A percentile compares a stretch with the other conserved stretches of the same genome.
These are phyloP conservation scores for Berberis vulgaris DNA, from an alignment of 164 flowering plant species.

Conservation along the genomic window DNA sequence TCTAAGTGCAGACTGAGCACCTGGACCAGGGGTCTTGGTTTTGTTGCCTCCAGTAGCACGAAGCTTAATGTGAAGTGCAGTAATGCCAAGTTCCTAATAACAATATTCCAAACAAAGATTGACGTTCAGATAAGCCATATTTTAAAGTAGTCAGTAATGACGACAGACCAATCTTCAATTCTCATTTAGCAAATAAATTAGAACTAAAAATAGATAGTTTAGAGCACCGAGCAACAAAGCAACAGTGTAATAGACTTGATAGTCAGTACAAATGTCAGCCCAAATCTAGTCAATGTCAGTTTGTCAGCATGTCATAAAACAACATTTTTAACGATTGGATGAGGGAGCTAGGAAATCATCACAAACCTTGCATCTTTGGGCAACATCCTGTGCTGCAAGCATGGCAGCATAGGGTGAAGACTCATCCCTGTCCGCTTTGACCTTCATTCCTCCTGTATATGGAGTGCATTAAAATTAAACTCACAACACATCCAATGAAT, in stretches of 20 bases:
- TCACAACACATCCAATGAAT: background rate
- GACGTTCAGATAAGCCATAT: no score
- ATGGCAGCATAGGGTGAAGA: slow-evolving; percentile 91
- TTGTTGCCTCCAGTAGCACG: slow-evolving; percentile 92
- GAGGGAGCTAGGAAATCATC: no score
- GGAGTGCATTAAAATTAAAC: background rate
- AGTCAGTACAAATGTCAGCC: no score
- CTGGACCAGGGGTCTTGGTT: slow-evolving; percentile 91
- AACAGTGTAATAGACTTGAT: no score
- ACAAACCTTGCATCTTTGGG: slow-evolving; percentile 72
- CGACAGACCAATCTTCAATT: no score
- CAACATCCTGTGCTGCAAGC: slow-evolving; percentile 93
- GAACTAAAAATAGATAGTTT: no score
- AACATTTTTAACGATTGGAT: no score
- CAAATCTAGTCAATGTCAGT: no score
- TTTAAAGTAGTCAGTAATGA: no score
- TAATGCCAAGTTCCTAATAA: slow-evolving; percentile 67
- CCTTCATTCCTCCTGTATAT: slow-evolving; percentile 81
- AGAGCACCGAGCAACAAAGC: no score
- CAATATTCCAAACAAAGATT: background rate
- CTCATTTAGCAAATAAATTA: no score
- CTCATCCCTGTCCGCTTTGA: slow-evolving; percentile 87
- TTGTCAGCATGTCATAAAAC: no score
- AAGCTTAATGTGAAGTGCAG: slow-evolving; percentile 78
- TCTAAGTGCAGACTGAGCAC: slow-evolving; percentile 84